A percentile compares a stretch with the other conserved stretches of the same genome.
Evolutionary conservation across 2,329 filamentous ascomycete genomes (phyloP).

Genomic region (Hymenoscyphus occultus): DNA sequence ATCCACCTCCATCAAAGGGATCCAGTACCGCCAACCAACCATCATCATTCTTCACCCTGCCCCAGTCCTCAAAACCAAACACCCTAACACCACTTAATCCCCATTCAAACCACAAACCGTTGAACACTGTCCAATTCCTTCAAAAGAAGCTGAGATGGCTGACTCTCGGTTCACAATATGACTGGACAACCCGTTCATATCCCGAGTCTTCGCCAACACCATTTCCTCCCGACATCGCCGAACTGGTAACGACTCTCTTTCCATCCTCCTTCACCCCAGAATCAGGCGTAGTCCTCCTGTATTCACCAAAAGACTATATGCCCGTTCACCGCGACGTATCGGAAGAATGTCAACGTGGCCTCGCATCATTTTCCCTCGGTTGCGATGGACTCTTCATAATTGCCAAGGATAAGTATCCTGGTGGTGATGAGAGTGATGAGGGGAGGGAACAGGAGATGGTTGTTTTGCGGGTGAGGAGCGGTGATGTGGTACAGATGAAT

Average conservation of each 20-base stretch:
- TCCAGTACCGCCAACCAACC: constrained; percentile 1
- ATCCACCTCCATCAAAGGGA: constrained; percentile 38
- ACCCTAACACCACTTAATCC: constrained; percentile 58
- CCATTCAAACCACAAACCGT: constrained; percentile 62
- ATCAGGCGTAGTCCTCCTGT: constrained; percentile 90
- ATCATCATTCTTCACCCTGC: constrained; percentile 54
- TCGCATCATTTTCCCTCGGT: constrained; percentile 83
- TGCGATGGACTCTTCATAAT: constrained; percentile 89
- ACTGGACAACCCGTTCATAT: constrained; percentile 87
- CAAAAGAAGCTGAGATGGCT: constrained; percentile 86
- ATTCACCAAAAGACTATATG: constrained; percentile 84
- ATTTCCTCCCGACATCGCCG: constrained; percentile 72
- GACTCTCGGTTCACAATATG: constrained; percentile 90
- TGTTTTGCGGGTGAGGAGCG: constrained; percentile 70
- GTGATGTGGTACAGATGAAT: constrained; percentile 89
- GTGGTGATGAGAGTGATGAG: constrained; percentile 27
- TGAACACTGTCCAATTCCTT: constrained; percentile 69
- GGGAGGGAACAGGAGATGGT: constrained; percentile 40
- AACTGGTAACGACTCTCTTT: constrained; percentile 67
- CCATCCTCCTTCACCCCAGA: constrained; percentile 69
- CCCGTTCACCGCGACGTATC: constrained; percentile 92
- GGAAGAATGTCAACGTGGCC: constrained; percentile 72
- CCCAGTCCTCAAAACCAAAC: constrained; percentile 57
- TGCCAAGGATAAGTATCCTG: constrained; percentile 47
- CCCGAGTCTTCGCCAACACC: constrained; percentile 60